Evolutionary conservation across 495 filamentous ascomycete genomes (phyloP).

Genomic region (Delitschia confertaspora): DNA sequence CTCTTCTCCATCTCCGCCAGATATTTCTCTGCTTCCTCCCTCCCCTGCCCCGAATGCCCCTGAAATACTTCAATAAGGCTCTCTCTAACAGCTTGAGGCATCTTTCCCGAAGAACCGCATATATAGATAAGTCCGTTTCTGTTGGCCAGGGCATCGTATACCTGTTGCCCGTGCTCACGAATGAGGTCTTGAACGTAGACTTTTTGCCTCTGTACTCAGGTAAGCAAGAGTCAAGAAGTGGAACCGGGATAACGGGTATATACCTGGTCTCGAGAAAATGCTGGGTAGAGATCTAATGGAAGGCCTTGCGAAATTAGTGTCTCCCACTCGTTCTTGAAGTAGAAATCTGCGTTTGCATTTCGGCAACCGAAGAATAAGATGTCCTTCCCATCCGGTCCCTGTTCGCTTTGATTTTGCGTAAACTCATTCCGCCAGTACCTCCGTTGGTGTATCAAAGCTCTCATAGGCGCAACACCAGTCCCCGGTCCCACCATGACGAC

Average conservation of each 20-base stretch:
- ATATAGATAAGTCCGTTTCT: constrained; percentile 55
- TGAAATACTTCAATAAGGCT: constrained; percentile 67
- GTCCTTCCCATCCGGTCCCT: constrained; percentile 22
- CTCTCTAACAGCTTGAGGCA: constrained; percentile 81
- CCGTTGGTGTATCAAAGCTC: constrained; percentile 68
- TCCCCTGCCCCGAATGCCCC: constrained; percentile 33
- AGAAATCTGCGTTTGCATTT: constrained; percentile 63
- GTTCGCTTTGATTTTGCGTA: constrained; percentile 2
- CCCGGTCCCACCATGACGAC: constrained; percentile 78
- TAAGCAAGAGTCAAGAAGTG: not conserved
- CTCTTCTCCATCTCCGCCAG: constrained; percentile 55
- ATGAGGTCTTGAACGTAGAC: constrained; percentile 86
- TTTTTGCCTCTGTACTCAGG: constrained; percentile 45
- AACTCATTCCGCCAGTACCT: constrained; percentile 35
- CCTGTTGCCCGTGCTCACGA: constrained; percentile 45
- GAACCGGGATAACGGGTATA: not conserved
- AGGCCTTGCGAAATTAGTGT: constrained; percentile 22
- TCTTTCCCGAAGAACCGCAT: constrained; percentile 63
- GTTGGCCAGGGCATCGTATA: constrained; percentile 51
- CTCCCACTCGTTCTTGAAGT: constrained; percentile 70
- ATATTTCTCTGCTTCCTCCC: constrained; percentile 49
- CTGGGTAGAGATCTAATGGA: constrained; percentile 53
- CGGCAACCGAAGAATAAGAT: constrained; percentile 74
- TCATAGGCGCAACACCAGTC: constrained; percentile 84
- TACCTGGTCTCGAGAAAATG: constrained; percentile 72